Evolutionary conservation across 768 basidiomycete species (phyloP), one percentile per base, ranked within the genome.

Genomic region (Collybia mongolica): DNA sequence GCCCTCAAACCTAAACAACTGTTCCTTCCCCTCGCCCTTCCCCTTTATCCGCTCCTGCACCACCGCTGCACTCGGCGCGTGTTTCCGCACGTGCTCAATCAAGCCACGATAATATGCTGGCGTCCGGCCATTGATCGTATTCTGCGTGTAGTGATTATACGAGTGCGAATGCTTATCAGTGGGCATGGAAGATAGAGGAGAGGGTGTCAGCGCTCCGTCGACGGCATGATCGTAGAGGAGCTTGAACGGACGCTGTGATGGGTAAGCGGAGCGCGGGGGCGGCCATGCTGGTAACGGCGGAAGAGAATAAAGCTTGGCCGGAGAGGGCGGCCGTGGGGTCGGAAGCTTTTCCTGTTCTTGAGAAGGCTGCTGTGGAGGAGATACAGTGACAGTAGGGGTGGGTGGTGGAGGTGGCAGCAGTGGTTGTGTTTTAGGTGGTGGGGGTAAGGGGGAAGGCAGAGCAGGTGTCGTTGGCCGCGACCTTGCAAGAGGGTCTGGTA

Each of bases 201-300:
- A 44, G 0, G 59, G 54, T 29, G 52, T 18, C 2, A 38, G 6
- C 9, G 17, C 5, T 8, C 32, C 35, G 61, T 88, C 85, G 20
- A 77, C 58, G 2, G 69, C 51, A 24, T 82, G 78, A 60, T 91
- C 87, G 60, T 76, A 89, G 6, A 88, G 64, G 7, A 90, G 72
- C 58, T 80, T 85, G 67, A 77, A 86, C 19, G 78, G 61, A 52
- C 71, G 75, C 6, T 59, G 51, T n/a, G 66, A 52, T 0, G 81
- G 75, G 53, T 74, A 80, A 52, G 73, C 77, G 9, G 73, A 71
- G 2, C 66, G 71, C 8, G 76, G 72, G 1, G 86, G 82, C 0
- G 87, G 84, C 83, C 84, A 88, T 2, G 71, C 66, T 14, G 79
- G 83, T 3, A 66, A 62, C 0, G 69, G 67, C 1, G 63, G 62